These are phyloP conservation scores for Chrysoporthe puriensis DNA, from an alignment of 2,329 filamentous ascomycete genomes.

Conservation along the genomic window DNA sequence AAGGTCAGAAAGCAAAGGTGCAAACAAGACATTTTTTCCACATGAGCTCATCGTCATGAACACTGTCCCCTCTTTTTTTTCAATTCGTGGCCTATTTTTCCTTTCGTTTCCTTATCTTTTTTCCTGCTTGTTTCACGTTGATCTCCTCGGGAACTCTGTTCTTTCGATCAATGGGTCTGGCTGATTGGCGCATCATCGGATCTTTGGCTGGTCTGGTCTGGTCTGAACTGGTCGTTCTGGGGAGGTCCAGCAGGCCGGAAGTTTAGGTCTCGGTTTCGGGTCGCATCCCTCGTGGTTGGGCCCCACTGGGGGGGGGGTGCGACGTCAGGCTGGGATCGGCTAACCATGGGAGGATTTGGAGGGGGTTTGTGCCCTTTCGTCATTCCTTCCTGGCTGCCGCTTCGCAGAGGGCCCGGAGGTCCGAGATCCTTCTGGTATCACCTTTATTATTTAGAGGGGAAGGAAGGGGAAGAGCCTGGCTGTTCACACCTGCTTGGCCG, in stretches of 20 bases:
- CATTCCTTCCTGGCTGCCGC: background rate
- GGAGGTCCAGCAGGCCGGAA: background rate
- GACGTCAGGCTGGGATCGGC: background rate
- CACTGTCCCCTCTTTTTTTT: background rate
- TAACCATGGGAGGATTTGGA: background rate
- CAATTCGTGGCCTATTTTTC: background rate
- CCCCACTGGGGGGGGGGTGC: background rate
- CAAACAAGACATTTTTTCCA: slow-evolving; percentile 9
- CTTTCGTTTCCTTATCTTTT: background rate
- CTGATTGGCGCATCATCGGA: background rate
- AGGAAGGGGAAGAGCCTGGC: too few species aligned
- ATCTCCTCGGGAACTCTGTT: background rate
- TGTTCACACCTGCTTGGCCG: too few species aligned
- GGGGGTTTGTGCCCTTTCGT: background rate
- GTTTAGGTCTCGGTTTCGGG: background rate
- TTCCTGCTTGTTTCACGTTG: background rate
- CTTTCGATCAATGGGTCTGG: background rate
- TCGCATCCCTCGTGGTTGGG: background rate
- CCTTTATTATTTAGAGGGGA: too few species aligned
- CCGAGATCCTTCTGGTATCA: too few species aligned
- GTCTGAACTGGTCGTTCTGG: background rate
- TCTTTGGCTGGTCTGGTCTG: background rate
- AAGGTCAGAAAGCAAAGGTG: background rate
- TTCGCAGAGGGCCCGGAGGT: too few species aligned
- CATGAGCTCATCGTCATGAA: background rate